Percentiles rank a stretch among this genome's conserved stretches.
phyloP scores from a whole-genome alignment of 352 stramenopile species.

The Pythium aphanidermatum region DNA sequence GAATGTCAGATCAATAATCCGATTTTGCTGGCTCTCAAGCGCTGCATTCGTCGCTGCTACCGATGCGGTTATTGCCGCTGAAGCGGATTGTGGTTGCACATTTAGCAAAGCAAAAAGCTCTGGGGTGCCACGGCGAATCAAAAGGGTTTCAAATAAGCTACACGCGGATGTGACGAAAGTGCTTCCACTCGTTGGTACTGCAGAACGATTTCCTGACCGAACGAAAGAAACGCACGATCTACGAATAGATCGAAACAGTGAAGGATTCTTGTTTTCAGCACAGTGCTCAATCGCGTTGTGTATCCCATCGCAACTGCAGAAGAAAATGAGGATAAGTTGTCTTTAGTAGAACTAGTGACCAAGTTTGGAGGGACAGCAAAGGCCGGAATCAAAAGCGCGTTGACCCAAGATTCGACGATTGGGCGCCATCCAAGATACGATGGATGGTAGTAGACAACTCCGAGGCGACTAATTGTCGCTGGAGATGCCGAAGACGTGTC shows the following conservation, averaged over 20 bases:
- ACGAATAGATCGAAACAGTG: slow-evolving; percentile 65
- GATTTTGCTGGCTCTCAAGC: slow-evolving; percentile 38
- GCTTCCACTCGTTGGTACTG: slow-evolving; percentile 42
- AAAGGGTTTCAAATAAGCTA: slow-evolving; percentile 51
- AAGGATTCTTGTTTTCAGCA: slow-evolving; percentile 31
- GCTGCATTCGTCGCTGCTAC: slow-evolving; percentile 15
- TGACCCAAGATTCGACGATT: slow-evolving; percentile 56
- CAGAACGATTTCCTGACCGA: slow-evolving; percentile 24
- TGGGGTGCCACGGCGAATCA: slow-evolving; percentile 28
- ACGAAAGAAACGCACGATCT: slow-evolving; percentile 47
- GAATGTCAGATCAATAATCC: slow-evolving; percentile 60
- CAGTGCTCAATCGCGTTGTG: slow-evolving; percentile 22
- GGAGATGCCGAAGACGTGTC: slow-evolving; percentile 88
- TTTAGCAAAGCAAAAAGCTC: slow-evolving; percentile 31
- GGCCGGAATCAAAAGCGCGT: slow-evolving; percentile 26
- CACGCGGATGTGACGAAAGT: slow-evolving; percentile 45
- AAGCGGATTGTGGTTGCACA: slow-evolving; percentile 2
- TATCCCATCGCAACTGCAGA: not conserved
- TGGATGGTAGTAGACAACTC: slow-evolving; percentile 87
- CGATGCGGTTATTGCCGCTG: slow-evolving; percentile 14
- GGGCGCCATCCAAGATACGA: slow-evolving; percentile 58
- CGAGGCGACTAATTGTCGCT: slow-evolving; percentile 89
- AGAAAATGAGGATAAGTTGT: not conserved
- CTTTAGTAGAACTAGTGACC: slow-evolving; percentile 13
- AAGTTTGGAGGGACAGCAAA: slow-evolving; percentile 2